Evolutionary conservation across 1,284 basidiomycete species (phyloP), one percentile per base, ranked within the genome.

Genomic region (Moesziomyces antarcticus): DNA sequence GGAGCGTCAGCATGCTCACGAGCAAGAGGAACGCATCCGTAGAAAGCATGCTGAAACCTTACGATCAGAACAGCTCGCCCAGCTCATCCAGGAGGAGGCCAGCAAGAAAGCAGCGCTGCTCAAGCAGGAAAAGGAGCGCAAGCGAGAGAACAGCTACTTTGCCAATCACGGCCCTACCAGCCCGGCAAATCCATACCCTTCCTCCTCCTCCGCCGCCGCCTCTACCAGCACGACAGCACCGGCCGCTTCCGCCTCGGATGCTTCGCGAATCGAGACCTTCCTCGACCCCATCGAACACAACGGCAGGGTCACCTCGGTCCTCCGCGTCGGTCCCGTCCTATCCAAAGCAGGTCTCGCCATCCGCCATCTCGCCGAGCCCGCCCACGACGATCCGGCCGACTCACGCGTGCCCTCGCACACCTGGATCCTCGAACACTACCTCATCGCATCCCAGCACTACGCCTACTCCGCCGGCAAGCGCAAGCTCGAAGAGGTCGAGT

Each of bases 401-500:
- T 56, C 64, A 0, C 53, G 58, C 24, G 56, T 54, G 21, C 55
- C 56, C 18, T 53, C 55, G 9, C 60, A 63, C 25, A 69, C 77
- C 1, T 82, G 80, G 80, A 46, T 68, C 35, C 56, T 84, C 13
- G 78, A 83, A 37, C 55, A 72, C 49, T 79, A 67, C 40, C 60
- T 67, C 40, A 80, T 83, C 48, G 71, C 67, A 0, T 73, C 78
- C 25, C 52, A 59, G 5, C 74, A 82, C 50, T 84, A 81, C 50
- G 67, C 64, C 21, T 68, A 65, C 21, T 68, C 56, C 25, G 59
- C 62, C 21, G 82, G 82, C 4, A 73, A 75, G 47, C 63, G 77
- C 22, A 82, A 82, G 53, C 51, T 84, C 5, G 77, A 81, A 44
- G 82, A 84, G 45, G 66, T 84, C 20, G 82, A 82, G 47, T 59